Evolutionary conservation across 2,329 filamentous ascomycete species (phyloP).

Genomic region (Pseudogymnoascus sp.): DNA sequence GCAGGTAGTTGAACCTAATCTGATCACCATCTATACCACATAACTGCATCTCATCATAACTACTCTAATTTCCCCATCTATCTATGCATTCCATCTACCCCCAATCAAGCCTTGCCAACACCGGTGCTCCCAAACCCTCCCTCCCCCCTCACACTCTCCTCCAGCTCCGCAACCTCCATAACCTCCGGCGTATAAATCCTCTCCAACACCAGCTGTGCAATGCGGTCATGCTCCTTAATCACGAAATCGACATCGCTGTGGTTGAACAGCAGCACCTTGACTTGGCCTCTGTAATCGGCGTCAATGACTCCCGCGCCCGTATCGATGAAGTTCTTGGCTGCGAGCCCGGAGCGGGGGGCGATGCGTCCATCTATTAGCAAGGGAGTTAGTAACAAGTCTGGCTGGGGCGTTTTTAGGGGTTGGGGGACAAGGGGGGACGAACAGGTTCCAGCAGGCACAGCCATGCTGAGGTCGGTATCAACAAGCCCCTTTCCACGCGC

Average conservation of each 20-base stretch:
- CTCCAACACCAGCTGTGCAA: slow-evolving; percentile 91
- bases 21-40: slow-evolving; percentile 3
- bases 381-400: neutral
- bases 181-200: slow-evolving; percentile 91
- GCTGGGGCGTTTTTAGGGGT: neutral
- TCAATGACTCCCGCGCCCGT: slow-evolving; percentile 95
- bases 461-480: slow-evolving; percentile 84
- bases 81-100: neutral
- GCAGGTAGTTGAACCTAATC: neutral
- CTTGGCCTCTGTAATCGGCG: slow-evolving; percentile 87
- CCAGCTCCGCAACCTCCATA: slow-evolving; percentile 77
- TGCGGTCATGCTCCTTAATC: slow-evolving; percentile 76
- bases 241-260: slow-evolving; percentile 73
- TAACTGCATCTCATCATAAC: slow-evolving; percentile 1
- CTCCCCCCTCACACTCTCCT: slow-evolving; percentile 81
- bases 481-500: slow-evolving; percentile 77
- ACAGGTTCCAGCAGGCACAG: slow-evolving; percentile 86
- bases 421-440: slow-evolving; percentile 29
- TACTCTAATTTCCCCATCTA: neutral
- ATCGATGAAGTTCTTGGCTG: slow-evolving; percentile 91
- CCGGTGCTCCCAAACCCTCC: slow-evolving; percentile 92
- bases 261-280: slow-evolving; percentile 95
- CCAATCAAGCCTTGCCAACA: slow-evolving; percentile 12
- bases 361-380: slow-evolving; percentile 65
- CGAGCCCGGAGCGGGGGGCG: slow-evolving; percentile 83